These are phyloP conservation scores for Claviceps quebecensis DNA, from an alignment of 2,329 filamentous ascomycete species.

Conservation along the genomic window DNA sequence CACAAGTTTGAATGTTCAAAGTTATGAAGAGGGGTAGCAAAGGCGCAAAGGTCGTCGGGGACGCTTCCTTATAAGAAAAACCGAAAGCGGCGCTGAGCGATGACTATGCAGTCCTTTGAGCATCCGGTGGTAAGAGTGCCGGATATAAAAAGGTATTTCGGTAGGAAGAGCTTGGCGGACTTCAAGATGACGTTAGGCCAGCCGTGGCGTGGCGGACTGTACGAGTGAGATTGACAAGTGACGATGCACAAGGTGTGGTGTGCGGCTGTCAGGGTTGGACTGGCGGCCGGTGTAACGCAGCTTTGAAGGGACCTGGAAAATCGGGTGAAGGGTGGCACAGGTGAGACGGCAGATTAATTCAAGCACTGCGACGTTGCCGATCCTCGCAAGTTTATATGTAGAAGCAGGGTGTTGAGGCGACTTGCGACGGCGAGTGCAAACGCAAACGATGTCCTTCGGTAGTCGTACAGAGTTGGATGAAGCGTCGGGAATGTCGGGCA, in stretches of 20 bases:
- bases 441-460: slow-evolving; percentile 1
- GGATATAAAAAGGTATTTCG: background rate
- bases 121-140: background rate
- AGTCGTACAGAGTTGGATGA: background rate
- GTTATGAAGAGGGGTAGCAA: background rate
- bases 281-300: background rate
- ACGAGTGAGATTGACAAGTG: slow-evolving; percentile 1
- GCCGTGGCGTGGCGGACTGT: slow-evolving; percentile 8
- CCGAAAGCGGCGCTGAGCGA: background rate
- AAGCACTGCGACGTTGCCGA: slow-evolving; percentile 6
- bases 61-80: background rate
- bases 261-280: background rate
- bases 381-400: background rate
- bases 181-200: slow-evolving; percentile 12
- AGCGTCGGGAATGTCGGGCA: background rate
- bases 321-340: background rate
- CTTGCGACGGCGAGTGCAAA: background rate
- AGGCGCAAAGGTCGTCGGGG: background rate
- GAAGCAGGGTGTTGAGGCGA: background rate
- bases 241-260: background rate
- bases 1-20: background rate
- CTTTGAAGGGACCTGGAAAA: background rate
- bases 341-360: slow-evolving; percentile 4
- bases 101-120: background rate
- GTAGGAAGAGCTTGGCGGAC: slow-evolving; percentile 10